phyloP scores from a whole-genome alignment of 345 rosid species.

The Syzygium oleosum region DNA sequence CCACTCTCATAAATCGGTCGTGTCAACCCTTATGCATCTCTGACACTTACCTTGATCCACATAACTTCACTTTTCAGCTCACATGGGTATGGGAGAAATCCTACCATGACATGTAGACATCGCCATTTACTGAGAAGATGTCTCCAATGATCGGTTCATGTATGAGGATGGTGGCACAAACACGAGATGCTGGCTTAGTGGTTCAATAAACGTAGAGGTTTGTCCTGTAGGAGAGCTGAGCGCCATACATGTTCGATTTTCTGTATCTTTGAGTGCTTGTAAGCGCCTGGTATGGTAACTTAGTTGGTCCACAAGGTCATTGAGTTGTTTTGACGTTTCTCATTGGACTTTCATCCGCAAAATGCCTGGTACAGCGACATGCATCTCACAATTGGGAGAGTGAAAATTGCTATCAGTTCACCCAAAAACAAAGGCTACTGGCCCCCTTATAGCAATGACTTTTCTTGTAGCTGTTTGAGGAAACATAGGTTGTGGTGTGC shows the following conservation, averaged over 20 bases:
- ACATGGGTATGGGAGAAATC: not conserved
- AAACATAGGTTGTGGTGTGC: not conserved
- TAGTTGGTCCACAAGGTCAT: not conserved
- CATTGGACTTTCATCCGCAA: not conserved
- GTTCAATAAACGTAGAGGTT: not conserved
- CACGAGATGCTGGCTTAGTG: not conserved
- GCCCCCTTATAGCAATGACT: not conserved
- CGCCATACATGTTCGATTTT: not conserved
- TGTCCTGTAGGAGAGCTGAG: not conserved
- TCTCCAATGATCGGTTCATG: not conserved
- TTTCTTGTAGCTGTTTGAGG: not conserved
- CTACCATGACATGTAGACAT: not conserved
- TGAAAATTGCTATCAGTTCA: not conserved
- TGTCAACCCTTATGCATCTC: not conserved
- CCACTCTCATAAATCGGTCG: not conserved
- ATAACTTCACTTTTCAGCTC: not conserved
- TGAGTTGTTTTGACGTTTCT: not conserved
- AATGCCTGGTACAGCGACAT: not conserved
- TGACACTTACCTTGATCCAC: not conserved
- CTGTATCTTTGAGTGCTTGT: not conserved
- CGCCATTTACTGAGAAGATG: not conserved
- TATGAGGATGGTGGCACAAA: not conserved
- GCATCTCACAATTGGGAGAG: not conserved
- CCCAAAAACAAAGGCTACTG: not conserved
- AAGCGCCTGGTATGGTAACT: not conserved